Evolutionary conservation across 257 asterid species (phyloP), one percentile per base, ranked within the genome.

Genomic region (Solanum arcanum): DNA sequence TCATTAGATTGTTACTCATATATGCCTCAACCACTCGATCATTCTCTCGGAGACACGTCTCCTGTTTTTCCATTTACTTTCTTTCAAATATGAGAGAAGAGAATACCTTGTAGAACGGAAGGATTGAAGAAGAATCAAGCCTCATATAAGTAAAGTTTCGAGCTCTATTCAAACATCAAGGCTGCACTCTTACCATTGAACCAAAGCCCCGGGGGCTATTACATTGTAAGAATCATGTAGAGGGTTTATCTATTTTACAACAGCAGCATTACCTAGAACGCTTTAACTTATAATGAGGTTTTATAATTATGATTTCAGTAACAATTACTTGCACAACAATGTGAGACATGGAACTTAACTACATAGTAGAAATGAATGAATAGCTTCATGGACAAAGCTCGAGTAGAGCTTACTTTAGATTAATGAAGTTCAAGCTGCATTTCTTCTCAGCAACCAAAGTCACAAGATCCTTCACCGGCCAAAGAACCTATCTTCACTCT

Each of bases 401-500:
- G 31, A 81, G 46, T 81, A 31, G 69, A 49, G 44, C 85, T 9
- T 52, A 47, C 69, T 29, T 49, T 20, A 20, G 85, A 46, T 80
- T 15, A 46, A 80, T 80, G 84, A 9, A 46, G 27, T 31, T 81
- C 46, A 81, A 69, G 85, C 70, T 29, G 46, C 31, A 49, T 81
- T 31, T 81, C 85, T 31, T 31, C 85, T 49, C 69, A 31, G 68
- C 27, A 9, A 14, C 83, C 62, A 42, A 6, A 52, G 41, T 21
- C 52, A 68, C 37, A 86, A 84, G 21, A 84, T 86, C 87, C 78
- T 64, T 88, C 44, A 35, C 89, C 80, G 69, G 87, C 62, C 10
- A 23, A 81, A 69, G 33, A 80, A 35, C 35, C 85, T 5, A 85
- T 89, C 90, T 85, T 81, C 89, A 44, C 44, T 52, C 86, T 80